A percentile compares a stretch with the other conserved stretches of the same genome.
Evolutionary conservation across 1,284 basidiomycete genomes (phyloP).

Genomic region (Trametes sp.): DNA sequence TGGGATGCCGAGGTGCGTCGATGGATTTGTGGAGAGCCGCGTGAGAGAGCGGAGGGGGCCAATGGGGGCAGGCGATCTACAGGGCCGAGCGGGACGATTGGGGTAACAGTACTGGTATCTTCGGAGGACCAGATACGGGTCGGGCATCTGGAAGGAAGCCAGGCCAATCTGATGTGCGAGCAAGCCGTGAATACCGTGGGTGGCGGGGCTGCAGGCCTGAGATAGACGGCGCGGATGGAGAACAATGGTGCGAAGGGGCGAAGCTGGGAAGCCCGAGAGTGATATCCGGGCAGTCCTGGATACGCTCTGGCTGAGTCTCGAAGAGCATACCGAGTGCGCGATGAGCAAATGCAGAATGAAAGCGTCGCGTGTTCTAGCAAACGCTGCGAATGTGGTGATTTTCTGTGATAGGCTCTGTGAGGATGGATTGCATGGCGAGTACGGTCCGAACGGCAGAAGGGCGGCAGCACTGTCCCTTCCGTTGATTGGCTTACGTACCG

Average conservation of each 20-base stretch:
- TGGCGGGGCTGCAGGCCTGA: slow-evolving; percentile 4
- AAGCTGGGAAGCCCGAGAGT: background rate
- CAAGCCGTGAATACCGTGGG: slow-evolving; percentile 20
- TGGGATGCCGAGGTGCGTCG: background rate
- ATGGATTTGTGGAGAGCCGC: background rate
- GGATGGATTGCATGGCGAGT: background rate
- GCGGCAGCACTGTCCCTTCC: background rate
- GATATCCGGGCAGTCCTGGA: slow-evolving; percentile 9
- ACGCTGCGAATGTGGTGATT: background rate
- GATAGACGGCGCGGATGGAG: slow-evolving; percentile 4
- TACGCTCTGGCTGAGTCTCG: slow-evolving; percentile 15
- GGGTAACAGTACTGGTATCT: slow-evolving; percentile 6
- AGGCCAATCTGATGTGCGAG: slow-evolving; percentile 9
- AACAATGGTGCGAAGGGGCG: slow-evolving; percentile 9
- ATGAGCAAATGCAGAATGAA: background rate
- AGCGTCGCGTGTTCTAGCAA: slow-evolving; percentile 1
- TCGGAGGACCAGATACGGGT: slow-evolving; percentile 7
- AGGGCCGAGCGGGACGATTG: background rate
- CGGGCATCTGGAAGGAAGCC: background rate
- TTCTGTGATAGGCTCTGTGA: background rate
- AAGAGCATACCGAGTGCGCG: slow-evolving; percentile 6
- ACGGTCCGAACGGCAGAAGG: slow-evolving; percentile 4
- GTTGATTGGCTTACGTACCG: background rate
- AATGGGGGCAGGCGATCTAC: slow-evolving; percentile 5
- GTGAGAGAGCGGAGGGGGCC: background rate